These are phyloP conservation scores for Dissophora ornata DNA, from an alignment of 192 early-diverging fungal genomes.

Conservation along the genomic window DNA sequence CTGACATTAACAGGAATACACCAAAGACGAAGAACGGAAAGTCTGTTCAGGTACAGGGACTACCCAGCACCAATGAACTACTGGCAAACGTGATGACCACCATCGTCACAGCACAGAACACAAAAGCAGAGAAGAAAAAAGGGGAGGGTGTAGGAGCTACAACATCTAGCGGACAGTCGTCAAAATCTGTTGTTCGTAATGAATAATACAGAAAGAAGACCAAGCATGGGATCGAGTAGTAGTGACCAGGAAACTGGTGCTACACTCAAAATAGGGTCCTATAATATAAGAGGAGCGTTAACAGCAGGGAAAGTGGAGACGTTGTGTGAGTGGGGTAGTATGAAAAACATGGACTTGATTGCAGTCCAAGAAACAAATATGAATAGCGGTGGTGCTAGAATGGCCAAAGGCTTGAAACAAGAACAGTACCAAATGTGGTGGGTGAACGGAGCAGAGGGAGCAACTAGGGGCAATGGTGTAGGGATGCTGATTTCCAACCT, in stretches of 20 bases:
- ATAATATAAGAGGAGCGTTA: background rate
- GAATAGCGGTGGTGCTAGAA: background rate
- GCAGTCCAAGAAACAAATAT: background rate
- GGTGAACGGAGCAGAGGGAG: background rate
- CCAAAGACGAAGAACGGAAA: background rate
- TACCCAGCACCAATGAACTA: background rate
- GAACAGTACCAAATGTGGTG: background rate
- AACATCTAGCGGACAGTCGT: background rate
- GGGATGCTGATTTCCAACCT: background rate
- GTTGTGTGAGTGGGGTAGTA: background rate
- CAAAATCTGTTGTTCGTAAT: background rate
- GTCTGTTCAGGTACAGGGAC: background rate
- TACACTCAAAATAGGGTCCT: background rate
- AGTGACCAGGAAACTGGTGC: background rate
- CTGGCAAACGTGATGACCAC: background rate
- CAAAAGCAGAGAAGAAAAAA: background rate
- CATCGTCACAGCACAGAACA: background rate
- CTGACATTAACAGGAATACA: background rate
- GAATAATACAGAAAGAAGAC: background rate
- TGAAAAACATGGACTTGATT: background rate
- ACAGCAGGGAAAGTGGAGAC: constrained; percentile 5
- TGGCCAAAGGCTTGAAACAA: background rate
- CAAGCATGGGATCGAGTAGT: background rate
- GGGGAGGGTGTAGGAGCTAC: too few species aligned
- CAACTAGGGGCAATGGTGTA: background rate